Base-by-base conservation (phyloP, 257 asterid genomes). In the Lycium ferocissimum region DNA sequence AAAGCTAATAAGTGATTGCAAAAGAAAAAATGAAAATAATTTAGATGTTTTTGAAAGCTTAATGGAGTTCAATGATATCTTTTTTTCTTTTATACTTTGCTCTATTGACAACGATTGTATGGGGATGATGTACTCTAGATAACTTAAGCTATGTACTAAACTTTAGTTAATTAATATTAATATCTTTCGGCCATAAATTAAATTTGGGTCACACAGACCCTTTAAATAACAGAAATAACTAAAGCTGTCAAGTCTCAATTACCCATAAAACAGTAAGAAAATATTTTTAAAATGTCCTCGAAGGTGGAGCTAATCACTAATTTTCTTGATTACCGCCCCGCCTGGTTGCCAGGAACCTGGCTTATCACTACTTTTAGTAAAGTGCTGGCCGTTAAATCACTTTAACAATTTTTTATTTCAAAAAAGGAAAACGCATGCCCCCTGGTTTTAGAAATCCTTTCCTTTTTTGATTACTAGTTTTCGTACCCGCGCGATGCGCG, bases 301-400 rank as follows among this genome's bases (percentile, higher is more conserved):
- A 47, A 14, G 11, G 10, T 75, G 81, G 80, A 73, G 80, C 20
- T 20, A 73, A 75, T 75, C 12, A 75, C 43, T 75, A 75, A 26
- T 6, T 72, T 17, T n/a, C 80, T 72, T 72, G 80, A 72, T 72
- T 72, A 3, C 4, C n/a, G 79, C 56, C 38, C 12, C 9, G 35
- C 59, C 20, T 75, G n/a, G 81, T 49, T 75, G 49, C 43, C 49
- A 12, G 81, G 81, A 49, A 12, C 22, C 40, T 22, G 17, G 10
- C 75, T 67, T 47, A 75, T 49, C 61, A 75, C 61, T 69, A 6
- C n/a, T 61, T 73, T 75, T 20, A 40, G 49, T 75, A 47, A 49
- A 47, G 43, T 75, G 2, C 33, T 26, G 33, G 33, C 33, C 33
- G 11, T 49, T 49, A 47, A 49, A 11, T 49, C 35, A 73, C 61